phyloP scores from a whole-genome alignment of 805 yeast species.

The Myxozyma vanderwaltii region DNA sequence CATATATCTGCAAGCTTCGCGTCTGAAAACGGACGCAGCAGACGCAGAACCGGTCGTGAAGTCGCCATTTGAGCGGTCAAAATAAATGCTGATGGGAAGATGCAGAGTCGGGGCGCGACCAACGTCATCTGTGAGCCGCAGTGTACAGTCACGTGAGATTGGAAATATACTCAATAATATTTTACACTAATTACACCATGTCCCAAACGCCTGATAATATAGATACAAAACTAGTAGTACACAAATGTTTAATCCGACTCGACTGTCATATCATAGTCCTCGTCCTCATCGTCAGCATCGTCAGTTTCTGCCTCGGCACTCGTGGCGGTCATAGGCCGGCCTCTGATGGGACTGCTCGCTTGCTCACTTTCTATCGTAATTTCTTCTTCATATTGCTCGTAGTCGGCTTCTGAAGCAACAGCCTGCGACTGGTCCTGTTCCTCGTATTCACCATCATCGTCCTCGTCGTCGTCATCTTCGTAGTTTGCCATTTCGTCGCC shows the following conservation, averaged over 20 bases:
- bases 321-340: conserved; percentile 2
- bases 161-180: too few species aligned
- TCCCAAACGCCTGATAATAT: background rate
- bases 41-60: background rate
- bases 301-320: conserved; percentile 5
- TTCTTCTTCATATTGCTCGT: conserved; percentile 13
- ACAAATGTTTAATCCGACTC: conserved; percentile 21
- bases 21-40: background rate
- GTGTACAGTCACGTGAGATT: background rate
- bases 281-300: conserved; percentile 11
- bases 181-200: too few species aligned
- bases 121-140: conserved; percentile 12
- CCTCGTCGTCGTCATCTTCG: conserved; percentile 27
- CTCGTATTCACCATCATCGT: background rate
- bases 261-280: conserved; percentile 30
- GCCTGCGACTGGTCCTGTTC: background rate
- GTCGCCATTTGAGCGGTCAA: background rate
- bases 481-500: conserved; percentile 41
- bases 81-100: background rate
- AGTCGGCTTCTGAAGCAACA: conserved; percentile 7
- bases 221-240: background rate
- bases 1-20: background rate
- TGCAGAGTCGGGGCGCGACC: background rate
- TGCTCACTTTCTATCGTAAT: conserved; percentile 14
- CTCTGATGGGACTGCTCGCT: background rate